Base-by-base conservation (phyloP, 2,329 filamentous ascomycete genomes). In the Phialophora expanda region DNA sequence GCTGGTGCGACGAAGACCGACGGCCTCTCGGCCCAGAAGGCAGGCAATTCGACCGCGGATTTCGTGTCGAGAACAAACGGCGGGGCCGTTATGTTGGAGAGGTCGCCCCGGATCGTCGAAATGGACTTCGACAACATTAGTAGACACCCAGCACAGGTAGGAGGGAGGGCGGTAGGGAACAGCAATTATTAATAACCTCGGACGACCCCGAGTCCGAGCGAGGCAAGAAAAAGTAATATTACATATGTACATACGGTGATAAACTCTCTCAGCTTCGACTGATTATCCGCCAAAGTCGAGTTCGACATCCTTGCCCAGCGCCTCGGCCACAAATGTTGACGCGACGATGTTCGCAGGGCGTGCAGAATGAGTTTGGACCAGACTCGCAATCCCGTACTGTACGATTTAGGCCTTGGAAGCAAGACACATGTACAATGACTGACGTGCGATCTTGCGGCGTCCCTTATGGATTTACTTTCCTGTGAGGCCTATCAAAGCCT, bases 21-120 rank as follows among this genome's bases (percentile, higher is more conserved):
- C 3, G 91, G 91, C 74, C 93, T 89, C 72, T 92, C 90, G 69
- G 88, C 89, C 91, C 91, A 94, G 81, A 93, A 93, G 60, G 89
- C 86, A 68, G 89, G 91, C 81, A 91, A 93, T 76, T 94, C 91
- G 72, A 89, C 90, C 67, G 93, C 81, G 69, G 90, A 92, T 71
- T 89, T 91, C 44, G 88, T 87, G 48, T 90, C 92, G 62, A 94
- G 87, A 72, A 94, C 92, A 74, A 93, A 94, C 20, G 91, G 91
- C 62, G 91, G 91, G 46, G 91, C 91, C 41, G 91, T 93, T 74
- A 94, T 81, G 67, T 90, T 92, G 38, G 90, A 90, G 65, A 93
- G 85, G 77, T 94, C 91, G 73, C 91, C 91, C 75, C 90, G 91
- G 82, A 93, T 94, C 3, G 89, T 91, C 61, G 90, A 89, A 75